Percentiles rank a stretch among this genome's conserved stretches.
Conservation (phyloP, 2,329 filamentous ascomycete genomes). For the Blumeriella jaapii region DNA sequence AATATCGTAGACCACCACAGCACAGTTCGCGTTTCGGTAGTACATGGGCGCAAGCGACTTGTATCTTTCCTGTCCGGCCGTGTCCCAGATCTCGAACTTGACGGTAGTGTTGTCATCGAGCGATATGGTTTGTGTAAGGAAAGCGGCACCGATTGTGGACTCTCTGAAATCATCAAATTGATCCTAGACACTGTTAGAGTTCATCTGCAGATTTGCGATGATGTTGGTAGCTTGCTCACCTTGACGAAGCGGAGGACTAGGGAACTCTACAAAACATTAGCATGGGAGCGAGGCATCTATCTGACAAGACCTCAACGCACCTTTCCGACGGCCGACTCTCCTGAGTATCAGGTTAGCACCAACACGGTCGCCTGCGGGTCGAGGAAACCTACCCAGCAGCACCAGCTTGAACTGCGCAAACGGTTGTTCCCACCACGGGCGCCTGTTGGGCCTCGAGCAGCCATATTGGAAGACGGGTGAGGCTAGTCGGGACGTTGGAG, state of each 20-base stretch:
- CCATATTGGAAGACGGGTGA: slow-evolving; percentile 47
- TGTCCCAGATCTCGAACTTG: slow-evolving; percentile 99
- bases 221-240: slow-evolving; percentile 37
- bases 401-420: slow-evolving; percentile 98
- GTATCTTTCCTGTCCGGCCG: slow-evolving; percentile 95
- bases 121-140: slow-evolving; percentile 96
- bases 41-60: slow-evolving; percentile 99
- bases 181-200: slow-evolving; percentile 45
- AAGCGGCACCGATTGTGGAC: slow-evolving; percentile 58
- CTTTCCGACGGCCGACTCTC: slow-evolving; percentile 98
- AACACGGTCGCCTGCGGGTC: neutral
- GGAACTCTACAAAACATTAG: slow-evolving; percentile 57
- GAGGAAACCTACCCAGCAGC: slow-evolving; percentile 65
- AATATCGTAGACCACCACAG: slow-evolving; percentile 98
- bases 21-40: slow-evolving; percentile 98
- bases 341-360: slow-evolving; percentile 41
- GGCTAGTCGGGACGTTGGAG: slow-evolving; percentile 8
- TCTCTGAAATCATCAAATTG: slow-evolving; percentile 73
- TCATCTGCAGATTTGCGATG: neutral
- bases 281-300: slow-evolving; percentile 7
- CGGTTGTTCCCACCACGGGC: slow-evolving; percentile 60
- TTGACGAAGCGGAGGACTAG: slow-evolving; percentile 98
- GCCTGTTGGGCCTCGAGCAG: slow-evolving; percentile 61
- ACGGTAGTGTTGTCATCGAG: slow-evolving; percentile 97
- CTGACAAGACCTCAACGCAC: slow-evolving; percentile 35